Percentiles rank a stretch among this genome's conserved stretches.
phyloP scores from a whole-genome alignment of 495 filamentous ascomycete genomes.

The Aspergillus ellipticus region DNA sequence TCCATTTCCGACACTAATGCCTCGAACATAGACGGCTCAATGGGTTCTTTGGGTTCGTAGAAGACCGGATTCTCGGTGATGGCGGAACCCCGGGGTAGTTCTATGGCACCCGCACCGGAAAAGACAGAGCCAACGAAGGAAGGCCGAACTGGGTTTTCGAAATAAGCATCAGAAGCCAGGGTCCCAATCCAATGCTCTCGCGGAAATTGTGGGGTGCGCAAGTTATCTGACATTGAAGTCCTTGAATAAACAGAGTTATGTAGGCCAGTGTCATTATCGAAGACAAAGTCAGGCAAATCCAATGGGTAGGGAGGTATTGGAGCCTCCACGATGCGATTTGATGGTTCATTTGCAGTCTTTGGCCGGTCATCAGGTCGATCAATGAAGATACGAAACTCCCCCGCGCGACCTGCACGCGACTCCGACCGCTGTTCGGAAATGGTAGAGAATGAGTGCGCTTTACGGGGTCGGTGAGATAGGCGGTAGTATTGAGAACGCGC shows the following conservation, averaged over 20 bases:
- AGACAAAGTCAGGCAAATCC: slow-evolving; percentile 77
- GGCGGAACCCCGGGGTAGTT: slow-evolving; percentile 29
- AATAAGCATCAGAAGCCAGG: slow-evolving; percentile 19
- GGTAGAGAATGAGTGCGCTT: slow-evolving; percentile 63
- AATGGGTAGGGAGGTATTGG: slow-evolving; percentile 85
- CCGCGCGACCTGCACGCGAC: slow-evolving; percentile 33
- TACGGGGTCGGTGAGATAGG: slow-evolving; percentile 30
- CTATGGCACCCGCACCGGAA: slow-evolving; percentile 44
- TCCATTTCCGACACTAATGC: slow-evolving; percentile 67
- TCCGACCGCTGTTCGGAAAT: slow-evolving; percentile 48
- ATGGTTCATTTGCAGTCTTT: slow-evolving; percentile 61
- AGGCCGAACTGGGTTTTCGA: slow-evolving; percentile 25
- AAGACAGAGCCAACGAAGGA: slow-evolving; percentile 45
- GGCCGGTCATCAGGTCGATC: slow-evolving; percentile 67
- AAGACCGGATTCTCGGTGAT: slow-evolving; percentile 35
- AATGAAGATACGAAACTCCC: slow-evolving; percentile 80
- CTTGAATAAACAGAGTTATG: slow-evolving; percentile 66
- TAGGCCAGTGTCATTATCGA: slow-evolving; percentile 72
- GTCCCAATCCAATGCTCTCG: slow-evolving; percentile 23
- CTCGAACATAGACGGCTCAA: slow-evolving; percentile 69
- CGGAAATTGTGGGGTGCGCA: slow-evolving; percentile 45
- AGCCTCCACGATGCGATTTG: slow-evolving; percentile 62
- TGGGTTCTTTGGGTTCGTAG: slow-evolving; percentile 44
- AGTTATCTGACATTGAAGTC: slow-evolving; percentile 50
- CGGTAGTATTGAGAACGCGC: slow-evolving; percentile 23